phyloP scores from a whole-genome alignment of 495 filamentous ascomycete species.

The Aspergillus haitiensis region DNA sequence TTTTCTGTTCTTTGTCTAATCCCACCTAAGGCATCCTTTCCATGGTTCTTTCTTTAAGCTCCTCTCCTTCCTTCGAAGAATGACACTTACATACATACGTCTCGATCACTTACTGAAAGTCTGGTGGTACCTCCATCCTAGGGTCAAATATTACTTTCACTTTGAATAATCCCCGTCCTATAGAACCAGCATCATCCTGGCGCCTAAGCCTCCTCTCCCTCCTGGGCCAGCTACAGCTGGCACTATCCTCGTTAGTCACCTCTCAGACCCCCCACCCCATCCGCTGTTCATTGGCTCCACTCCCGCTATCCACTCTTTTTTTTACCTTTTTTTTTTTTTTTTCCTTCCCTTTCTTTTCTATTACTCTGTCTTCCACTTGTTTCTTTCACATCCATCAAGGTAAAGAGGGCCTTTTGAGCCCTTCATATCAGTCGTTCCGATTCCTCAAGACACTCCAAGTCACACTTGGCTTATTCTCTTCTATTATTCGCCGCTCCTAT shows the following conservation, averaged over 20 bases:
- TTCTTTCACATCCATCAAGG: no score
- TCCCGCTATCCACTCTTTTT: slow-evolving; percentile 21
- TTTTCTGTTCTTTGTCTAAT: no score
- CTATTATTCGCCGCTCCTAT: no score
- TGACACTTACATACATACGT: no score
- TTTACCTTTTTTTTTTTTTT: slow-evolving; percentile 8
- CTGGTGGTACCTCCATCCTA: no score
- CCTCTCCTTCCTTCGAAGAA: no score
- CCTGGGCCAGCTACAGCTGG: slow-evolving; percentile 2
- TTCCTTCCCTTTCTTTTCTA: slow-evolving; percentile 7
- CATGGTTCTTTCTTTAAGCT: no score
- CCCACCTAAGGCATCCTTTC: no score
- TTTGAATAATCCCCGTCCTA: background rate
- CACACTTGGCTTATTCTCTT: no score
- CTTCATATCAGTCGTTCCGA: no score
- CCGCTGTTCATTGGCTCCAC: slow-evolving; percentile 26
- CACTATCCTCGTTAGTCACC: slow-evolving; percentile 13
- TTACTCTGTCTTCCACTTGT: background rate
- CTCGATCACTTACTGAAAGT: no score
- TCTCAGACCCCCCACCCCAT: slow-evolving; percentile 18
- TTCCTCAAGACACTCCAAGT: background rate
- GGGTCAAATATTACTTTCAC: background rate
- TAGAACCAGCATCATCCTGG: slow-evolving; percentile 3
- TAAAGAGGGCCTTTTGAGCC: no score
- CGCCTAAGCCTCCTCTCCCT: slow-evolving; percentile 4